phyloP scores from a whole-genome alignment of 2,329 filamentous ascomycete species.

The Paramyrothecium sp. region DNA sequence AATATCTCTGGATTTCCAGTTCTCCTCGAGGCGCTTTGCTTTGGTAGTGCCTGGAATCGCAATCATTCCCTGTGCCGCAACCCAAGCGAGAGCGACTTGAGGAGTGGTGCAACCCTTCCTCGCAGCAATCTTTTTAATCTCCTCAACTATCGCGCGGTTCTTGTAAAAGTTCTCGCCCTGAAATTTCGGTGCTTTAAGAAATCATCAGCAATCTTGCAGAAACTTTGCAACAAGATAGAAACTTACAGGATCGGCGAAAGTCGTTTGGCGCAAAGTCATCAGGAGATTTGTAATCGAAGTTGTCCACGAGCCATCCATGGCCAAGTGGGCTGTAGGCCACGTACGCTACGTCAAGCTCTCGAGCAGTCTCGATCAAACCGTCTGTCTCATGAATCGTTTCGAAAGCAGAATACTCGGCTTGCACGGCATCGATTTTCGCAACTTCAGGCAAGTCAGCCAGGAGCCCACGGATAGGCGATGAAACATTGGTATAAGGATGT shows the following conservation, averaged over 20 bases:
- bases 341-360: constrained; percentile 38
- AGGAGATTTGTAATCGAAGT: constrained; percentile 37
- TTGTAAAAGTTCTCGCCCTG: constrained; percentile 45
- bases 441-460: constrained; percentile 24
- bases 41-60: constrained; percentile 46
- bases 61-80: constrained; percentile 38
- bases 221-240: not conserved
- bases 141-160: constrained; percentile 37
- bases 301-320: constrained; percentile 45
- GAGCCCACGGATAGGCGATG: not conserved
- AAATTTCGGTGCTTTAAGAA: constrained; percentile 25
- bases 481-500: not conserved
- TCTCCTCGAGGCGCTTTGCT: constrained; percentile 33
- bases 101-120: constrained; percentile 25
- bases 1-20: constrained; percentile 33
- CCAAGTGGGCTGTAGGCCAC: constrained; percentile 46
- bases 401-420: constrained; percentile 45
- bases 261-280: constrained; percentile 44
- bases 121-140: constrained; percentile 36
- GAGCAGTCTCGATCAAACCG: constrained; percentile 37
- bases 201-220: not conserved
- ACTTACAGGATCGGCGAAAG: constrained; percentile 35
- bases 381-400: constrained; percentile 38
- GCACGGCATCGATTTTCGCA: constrained; percentile 43
- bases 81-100: constrained; percentile 38